Conservation (phyloP, 352 stramenopile genomes). For the Ophiocytium majus region DNA sequence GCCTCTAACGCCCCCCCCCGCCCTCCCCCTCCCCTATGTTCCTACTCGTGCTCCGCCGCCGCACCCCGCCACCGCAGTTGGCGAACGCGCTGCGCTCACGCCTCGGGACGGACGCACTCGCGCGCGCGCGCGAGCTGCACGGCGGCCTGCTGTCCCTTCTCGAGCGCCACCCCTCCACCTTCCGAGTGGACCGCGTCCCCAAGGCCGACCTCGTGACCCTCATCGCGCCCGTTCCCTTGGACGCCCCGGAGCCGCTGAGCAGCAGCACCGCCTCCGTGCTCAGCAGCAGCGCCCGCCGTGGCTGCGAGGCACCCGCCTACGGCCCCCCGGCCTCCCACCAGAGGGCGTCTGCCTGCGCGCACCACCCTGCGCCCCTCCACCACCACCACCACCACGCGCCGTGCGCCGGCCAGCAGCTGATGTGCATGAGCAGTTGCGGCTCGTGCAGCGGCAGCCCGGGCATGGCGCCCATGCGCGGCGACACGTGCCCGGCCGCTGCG, state of each 20-base stretch:
- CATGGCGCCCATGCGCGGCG: not conserved
- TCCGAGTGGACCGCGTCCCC: slow-evolving; percentile 54
- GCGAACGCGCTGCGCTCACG: slow-evolving; percentile 48
- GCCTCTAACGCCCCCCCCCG: too few relatives aligned
- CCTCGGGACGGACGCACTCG: slow-evolving; percentile 46
- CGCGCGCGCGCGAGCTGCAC: slow-evolving; percentile 28
- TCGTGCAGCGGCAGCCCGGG: not conserved
- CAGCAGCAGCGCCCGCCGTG: too few relatives aligned
- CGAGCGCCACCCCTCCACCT: slow-evolving; percentile 30
- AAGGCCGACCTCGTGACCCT: slow-evolving; percentile 53
- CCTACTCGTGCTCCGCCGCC: too few relatives aligned
- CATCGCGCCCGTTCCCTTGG: not conserved
- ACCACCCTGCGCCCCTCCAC: too few relatives aligned
- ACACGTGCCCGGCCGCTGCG: not conserved
- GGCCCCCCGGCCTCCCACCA: too few relatives aligned
- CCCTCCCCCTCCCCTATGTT: too few relatives aligned
- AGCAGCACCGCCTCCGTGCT: too few relatives aligned
- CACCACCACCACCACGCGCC: not conserved
- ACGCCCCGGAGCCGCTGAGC: not conserved
- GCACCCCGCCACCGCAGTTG: too few relatives aligned
- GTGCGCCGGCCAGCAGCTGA: not conserved
- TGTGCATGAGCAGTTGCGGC: not conserved
- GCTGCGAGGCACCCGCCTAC: too few relatives aligned
- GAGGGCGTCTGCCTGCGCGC: too few relatives aligned
- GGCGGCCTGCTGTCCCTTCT: slow-evolving; percentile 50